Evolutionary conservation across 2,329 filamentous ascomycete genomes (phyloP).

Genomic region (Pseudopithomyces chartarum): DNA sequence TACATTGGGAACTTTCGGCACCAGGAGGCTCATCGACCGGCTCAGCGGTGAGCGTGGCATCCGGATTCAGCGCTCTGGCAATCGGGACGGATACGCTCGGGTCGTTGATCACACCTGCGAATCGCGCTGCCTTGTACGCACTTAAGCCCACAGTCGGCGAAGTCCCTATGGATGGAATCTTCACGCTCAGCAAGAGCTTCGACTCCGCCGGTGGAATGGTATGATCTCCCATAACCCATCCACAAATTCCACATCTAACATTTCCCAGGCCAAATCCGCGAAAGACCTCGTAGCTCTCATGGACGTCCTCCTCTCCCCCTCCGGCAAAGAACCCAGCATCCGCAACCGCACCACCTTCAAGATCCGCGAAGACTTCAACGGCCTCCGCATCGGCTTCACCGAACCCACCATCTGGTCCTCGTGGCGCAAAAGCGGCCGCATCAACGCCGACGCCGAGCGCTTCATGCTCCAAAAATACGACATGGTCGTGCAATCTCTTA

Average conservation of each 20-base stretch:
- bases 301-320: slow-evolving; percentile 41
- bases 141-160: slow-evolving; percentile 45
- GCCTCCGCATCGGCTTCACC: slow-evolving; percentile 41
- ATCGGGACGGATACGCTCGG: slow-evolving; percentile 49
- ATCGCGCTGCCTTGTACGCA: slow-evolving; percentile 45
- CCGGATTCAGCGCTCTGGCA: slow-evolving; percentile 48
- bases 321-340: slow-evolving; percentile 29
- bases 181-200: slow-evolving; percentile 40
- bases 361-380: slow-evolving; percentile 38
- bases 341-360: slow-evolving; percentile 33
- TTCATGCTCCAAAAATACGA: slow-evolving; percentile 47
- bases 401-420: slow-evolving; percentile 43
- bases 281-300: slow-evolving; percentile 42
- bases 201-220: slow-evolving; percentile 42
- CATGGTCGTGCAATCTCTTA: slow-evolving; percentile 39
- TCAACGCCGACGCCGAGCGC: slow-evolving; percentile 42
- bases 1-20: slow-evolving; percentile 44
- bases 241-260: not conserved
- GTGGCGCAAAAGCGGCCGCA: slow-evolving; percentile 41
- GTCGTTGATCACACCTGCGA: slow-evolving; percentile 47
- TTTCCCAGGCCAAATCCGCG: slow-evolving; percentile 37
- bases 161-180: slow-evolving; percentile 44
- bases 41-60: slow-evolving; percentile 46
- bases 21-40: slow-evolving; percentile 45
- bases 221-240: slow-evolving; percentile 3